Conservation (phyloP, 192 early-diverging fungal species). For the Backusella mclennaniae region DNA sequence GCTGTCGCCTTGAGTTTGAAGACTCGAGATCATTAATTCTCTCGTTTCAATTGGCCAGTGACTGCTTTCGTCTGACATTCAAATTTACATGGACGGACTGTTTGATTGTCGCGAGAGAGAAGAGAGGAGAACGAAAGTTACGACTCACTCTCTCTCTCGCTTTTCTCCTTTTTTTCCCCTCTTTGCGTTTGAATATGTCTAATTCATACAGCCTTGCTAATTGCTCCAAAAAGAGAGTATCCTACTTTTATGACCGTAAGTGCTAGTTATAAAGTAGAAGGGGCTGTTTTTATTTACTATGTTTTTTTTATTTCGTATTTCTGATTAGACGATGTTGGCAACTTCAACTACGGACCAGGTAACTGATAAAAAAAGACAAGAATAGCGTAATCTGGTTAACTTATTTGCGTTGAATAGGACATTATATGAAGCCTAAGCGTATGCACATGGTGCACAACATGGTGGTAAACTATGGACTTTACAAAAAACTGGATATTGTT, state of each 20-base stretch:
- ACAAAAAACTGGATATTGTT: slow-evolving; percentile 86
- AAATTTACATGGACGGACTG: background rate
- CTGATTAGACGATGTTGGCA: slow-evolving; percentile 63
- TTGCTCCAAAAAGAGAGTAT: slow-evolving; percentile 54
- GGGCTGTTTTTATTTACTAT: background rate
- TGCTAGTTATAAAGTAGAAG: background rate
- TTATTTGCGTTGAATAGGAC: slow-evolving; percentile 46
- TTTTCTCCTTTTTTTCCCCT: background rate
- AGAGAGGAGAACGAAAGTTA: slow-evolving; percentile 3
- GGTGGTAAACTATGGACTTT: slow-evolving; percentile 88
- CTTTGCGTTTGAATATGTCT: slow-evolving; percentile 17
- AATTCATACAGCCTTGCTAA: slow-evolving; percentile 44
- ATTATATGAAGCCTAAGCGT: slow-evolving; percentile 98
- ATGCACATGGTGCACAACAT: slow-evolving; percentile 93
- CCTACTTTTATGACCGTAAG: slow-evolving; percentile 62
- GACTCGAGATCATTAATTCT: background rate
- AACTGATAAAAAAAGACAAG: background rate
- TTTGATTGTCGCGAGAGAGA: slow-evolving; percentile 3
- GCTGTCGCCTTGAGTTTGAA: no score
- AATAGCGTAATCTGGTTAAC: background rate
- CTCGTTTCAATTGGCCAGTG: background rate
- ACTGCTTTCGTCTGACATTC: slow-evolving; percentile 4
- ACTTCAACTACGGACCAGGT: slow-evolving; percentile 80
- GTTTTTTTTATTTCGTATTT: background rate
- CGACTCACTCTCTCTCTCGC: background rate